These are phyloP conservation scores for Eurotiales sp. DNA, from an alignment of 2,329 filamentous ascomycete genomes.

Conservation along the genomic window DNA sequence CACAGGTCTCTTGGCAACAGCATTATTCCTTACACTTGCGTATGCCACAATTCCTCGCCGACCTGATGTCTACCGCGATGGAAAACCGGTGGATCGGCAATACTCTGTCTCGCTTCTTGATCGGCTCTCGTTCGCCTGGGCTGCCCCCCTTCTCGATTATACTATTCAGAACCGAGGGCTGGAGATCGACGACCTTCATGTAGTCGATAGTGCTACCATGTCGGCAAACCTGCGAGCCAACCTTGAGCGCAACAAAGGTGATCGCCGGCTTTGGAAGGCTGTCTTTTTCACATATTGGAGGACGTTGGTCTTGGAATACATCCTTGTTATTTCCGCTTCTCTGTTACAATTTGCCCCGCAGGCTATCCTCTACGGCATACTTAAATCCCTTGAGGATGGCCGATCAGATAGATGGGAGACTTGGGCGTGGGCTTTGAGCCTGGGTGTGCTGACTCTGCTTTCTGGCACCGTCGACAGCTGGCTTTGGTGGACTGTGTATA, in stretches of 20 bases:
- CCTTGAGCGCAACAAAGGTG: conserved; percentile 34
- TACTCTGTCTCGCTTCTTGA: conserved; percentile 57
- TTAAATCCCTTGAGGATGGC: conserved; percentile 59
- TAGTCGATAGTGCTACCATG: conserved; percentile 54
- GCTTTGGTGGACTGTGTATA: conserved; percentile 61
- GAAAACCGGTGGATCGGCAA: conserved; percentile 58
- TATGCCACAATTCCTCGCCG: conserved; percentile 61
- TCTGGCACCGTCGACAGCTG: conserved; percentile 57
- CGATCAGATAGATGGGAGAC: conserved; percentile 48
- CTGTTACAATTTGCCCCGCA: conserved; percentile 64
- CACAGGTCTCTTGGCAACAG: conserved; percentile 44
- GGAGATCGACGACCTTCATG: conserved; percentile 59
- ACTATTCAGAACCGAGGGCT: conserved; percentile 58
- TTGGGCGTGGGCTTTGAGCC: conserved; percentile 62
- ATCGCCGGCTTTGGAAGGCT: conserved; percentile 54
- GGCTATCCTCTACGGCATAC: conserved; percentile 61
- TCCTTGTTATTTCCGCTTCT: conserved; percentile 51
- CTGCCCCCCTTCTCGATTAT: conserved; percentile 49
- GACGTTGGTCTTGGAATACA: conserved; percentile 56
- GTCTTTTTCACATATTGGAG: conserved; percentile 56
- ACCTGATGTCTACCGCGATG: conserved; percentile 60
- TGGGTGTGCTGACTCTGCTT: conserved; percentile 57
- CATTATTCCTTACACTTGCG: conserved; percentile 24
- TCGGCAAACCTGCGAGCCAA: conserved; percentile 51
- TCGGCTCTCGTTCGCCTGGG: conserved; percentile 66